Base-by-base conservation (phyloP, 352 stramenopile genomes). In the Phytophthora sp. region DNA sequence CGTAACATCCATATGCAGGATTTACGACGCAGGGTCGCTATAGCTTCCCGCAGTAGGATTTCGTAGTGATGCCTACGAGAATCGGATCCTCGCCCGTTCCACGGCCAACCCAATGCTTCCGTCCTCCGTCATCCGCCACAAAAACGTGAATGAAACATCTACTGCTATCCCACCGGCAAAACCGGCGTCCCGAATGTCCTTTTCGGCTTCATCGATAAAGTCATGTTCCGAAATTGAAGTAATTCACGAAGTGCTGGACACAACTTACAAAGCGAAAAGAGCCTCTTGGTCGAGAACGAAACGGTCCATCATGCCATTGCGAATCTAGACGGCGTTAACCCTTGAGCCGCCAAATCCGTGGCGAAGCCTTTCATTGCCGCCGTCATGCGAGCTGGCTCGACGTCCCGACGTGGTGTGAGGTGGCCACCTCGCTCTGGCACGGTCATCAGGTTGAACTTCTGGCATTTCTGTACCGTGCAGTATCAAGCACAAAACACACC, bases 1-100 rank as follows among this genome's bases (percentile, higher is more conserved):
- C 0, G 56, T 77, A 1, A 57, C 60, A 23, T 71, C 47, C 2
- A 71, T 29, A 31, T 73, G 44, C 6, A 39, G 45, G 7, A 39
- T 16, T 7, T 26, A 53, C 26, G 45, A 39, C 0, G 16, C 45
- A 39, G 15, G 45, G 16, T 53, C 45, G 7, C 45, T 3, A 15
- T 27, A 23, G 26, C 26, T 39, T 39, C 27, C 16, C 15, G 13
- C 26, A 53, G 27, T 39, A 51, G 24, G 4, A 23, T 20, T 51
- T 35, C 4, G 23, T 23, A 38, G 45, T 23, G 26, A 53, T 39
- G 8, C 27, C 26, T 4, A n/a, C n/a, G n/a, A n/a, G n/a, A n/a
- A n/a, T n/a, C n/a, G 26, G 26, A 7, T 53, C 27, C 7, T 39
- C 16, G 27, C 39, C 26, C 2, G 23, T 21, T 23, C 23, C 44